phyloP scores from a whole-genome alignment of 139 green algal genomes.

The Astrephomene gubernaculifera region DNA sequence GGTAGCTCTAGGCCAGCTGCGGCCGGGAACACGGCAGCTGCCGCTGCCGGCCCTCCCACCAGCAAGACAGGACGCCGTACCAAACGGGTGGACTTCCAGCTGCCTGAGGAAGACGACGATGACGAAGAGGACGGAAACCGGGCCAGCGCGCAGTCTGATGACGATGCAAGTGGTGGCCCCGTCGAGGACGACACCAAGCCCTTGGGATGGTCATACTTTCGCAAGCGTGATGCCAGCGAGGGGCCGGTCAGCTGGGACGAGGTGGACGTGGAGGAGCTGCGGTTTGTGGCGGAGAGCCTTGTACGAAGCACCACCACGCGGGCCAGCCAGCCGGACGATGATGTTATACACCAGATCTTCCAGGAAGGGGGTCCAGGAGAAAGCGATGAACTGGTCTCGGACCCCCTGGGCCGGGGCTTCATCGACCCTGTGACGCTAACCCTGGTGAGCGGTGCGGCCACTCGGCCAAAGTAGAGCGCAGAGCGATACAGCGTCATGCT shows the following conservation, averaged over 20 bases:
- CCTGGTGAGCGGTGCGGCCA: slow-evolving; percentile 1
- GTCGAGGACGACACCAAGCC: slow-evolving; percentile 39
- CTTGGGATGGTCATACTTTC: slow-evolving; percentile 37
- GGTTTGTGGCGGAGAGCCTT: slow-evolving; percentile 37
- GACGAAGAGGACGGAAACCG: not conserved
- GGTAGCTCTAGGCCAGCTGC: not conserved
- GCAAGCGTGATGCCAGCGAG: slow-evolving; percentile 13
- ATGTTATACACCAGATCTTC: slow-evolving; percentile 43
- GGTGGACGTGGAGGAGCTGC: slow-evolving; percentile 36
- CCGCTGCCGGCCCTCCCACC: not conserved
- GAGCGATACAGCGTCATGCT: no score
- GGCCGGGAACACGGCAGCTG: not conserved
- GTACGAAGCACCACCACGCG: slow-evolving; percentile 24
- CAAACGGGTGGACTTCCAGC: slow-evolving; percentile 2
- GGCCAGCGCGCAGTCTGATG: not conserved
- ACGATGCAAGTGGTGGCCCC: not conserved
- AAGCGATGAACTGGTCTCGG: not conserved
- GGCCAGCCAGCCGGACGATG: slow-evolving; percentile 29
- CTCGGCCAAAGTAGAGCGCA: no score
- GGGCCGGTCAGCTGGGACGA: slow-evolving; percentile 30
- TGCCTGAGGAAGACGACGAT: not conserved
- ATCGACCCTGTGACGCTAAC: slow-evolving; percentile 39
- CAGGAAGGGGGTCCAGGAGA: not conserved
- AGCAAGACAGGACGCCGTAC: not conserved
- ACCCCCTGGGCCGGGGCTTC: slow-evolving; percentile 47